Evolutionary conservation across 1,284 basidiomycete genomes (phyloP).

Genomic region (Cystobasidium slooffiae): DNA sequence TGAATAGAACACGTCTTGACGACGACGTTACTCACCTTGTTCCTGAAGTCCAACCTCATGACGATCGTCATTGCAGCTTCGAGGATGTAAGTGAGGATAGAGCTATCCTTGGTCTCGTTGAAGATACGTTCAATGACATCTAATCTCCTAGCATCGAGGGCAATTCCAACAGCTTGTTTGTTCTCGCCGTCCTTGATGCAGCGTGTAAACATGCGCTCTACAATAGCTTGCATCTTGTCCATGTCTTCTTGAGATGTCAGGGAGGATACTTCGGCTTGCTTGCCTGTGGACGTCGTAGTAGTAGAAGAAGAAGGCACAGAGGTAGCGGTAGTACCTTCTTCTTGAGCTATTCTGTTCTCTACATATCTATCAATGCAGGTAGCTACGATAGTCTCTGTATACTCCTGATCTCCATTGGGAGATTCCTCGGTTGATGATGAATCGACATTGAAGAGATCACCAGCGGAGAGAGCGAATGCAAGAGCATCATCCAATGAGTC

Average conservation of each 20-base stretch:
- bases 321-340: constrained; percentile 25
- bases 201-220: constrained; percentile 81
- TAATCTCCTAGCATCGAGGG: constrained; percentile 82
- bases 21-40: constrained; percentile 64
- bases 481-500: constrained; percentile 91
- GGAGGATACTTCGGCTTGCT: constrained; percentile 18
- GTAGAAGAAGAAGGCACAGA: neutral
- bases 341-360: constrained; percentile 56
- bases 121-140: constrained; percentile 72
- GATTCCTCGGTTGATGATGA: constrained; percentile 60
- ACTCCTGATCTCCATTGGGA: constrained; percentile 68
- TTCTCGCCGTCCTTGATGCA: constrained; percentile 85
- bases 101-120: constrained; percentile 67
- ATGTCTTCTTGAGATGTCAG: constrained; percentile 58
- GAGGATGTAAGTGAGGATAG: constrained; percentile 84
- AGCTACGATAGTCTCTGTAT: constrained; percentile 92
- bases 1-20: no score
- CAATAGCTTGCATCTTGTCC: constrained; percentile 66
- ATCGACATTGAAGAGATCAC: constrained; percentile 71
- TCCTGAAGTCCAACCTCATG: constrained; percentile 77
- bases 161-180: constrained; percentile 91
- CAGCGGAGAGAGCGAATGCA: constrained; percentile 89
- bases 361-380: constrained; percentile 94
- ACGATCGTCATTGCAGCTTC: constrained; percentile 79
- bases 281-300: constrained; percentile 16